Percentiles rank a stretch among this genome's conserved stretches.
Conservation (phyloP, 176 grass and related monocot species). For the Zea luxurians region DNA sequence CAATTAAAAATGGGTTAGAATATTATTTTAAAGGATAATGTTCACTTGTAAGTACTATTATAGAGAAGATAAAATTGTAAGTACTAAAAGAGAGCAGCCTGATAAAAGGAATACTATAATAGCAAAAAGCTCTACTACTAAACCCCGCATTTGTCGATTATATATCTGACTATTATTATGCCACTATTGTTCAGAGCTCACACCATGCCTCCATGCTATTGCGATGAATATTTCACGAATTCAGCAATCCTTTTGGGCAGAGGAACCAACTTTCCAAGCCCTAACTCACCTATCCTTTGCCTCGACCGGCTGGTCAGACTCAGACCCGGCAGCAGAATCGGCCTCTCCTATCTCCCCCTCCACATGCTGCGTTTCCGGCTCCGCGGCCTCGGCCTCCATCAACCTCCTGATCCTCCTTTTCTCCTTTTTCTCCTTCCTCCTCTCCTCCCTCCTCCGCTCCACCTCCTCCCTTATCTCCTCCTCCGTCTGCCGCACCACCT, state of each 20-base stretch:
- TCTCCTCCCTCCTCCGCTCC: slow-evolving; percentile 43
- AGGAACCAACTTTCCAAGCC: background rate
- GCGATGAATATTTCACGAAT: background rate
- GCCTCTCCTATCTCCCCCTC: background rate
- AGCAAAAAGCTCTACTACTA: too few relatives aligned
- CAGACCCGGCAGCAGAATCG: background rate
- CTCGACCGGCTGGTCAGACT: background rate
- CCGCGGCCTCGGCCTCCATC: slow-evolving; percentile 28
- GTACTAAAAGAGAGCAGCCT: too few relatives aligned
- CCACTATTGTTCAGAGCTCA: background rate
- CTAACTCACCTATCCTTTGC: slow-evolving; percentile 26
- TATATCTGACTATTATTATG: too few relatives aligned
- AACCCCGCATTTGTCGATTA: background rate
- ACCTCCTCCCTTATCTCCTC: slow-evolving; percentile 25
- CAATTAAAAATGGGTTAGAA: too few relatives aligned
- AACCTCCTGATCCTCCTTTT: slow-evolving; percentile 52
- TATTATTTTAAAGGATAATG: too few relatives aligned
- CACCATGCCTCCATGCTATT: background rate
- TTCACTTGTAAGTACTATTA: too few relatives aligned
- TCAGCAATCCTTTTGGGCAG: background rate
- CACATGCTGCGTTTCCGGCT: slow-evolving; percentile 2
- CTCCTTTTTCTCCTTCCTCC: slow-evolving; percentile 57
- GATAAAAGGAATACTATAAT: too few relatives aligned
- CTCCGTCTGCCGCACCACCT: slow-evolving; percentile 8
- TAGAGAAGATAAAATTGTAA: too few relatives aligned